Base-by-base conservation (phyloP, 2,329 filamentous ascomycete species). In the Phaeomoniella chlamydospora region DNA sequence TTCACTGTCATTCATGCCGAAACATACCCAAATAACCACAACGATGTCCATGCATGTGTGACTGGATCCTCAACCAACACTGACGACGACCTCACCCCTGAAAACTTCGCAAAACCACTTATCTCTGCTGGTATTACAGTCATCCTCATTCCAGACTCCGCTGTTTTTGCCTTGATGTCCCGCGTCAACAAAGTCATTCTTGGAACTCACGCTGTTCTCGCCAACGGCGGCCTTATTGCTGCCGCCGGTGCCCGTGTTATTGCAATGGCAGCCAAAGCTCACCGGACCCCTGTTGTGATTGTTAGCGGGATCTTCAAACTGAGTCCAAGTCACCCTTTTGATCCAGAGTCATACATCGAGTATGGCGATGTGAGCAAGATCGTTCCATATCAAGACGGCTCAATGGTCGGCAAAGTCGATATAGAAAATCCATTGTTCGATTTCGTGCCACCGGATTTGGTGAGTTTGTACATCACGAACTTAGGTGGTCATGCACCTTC, bases 151-250 rank as follows among this genome's bases (percentile, higher is more conserved):
- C 77, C 84, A 31, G 87, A 93, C 56, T 80, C 77, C 5, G 82
- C 85, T 6, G 72, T 93, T 37, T 92, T 87, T 62, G 86, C 87
- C 1, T 82, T 96, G 49, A 96, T 98, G 83, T 82, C 87, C 5
- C 77, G 81, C 41, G 84, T 94, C 48, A 92, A 88, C 67, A 94
- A 94, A 62, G 88, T 98, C 41, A 82, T 98, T 34, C 67, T 98
- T 4, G 80, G 82, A 10, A 88, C 88, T 4, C 80, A 87, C 50
- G 80, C 82, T 3, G 83, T 98, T 17, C 75, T 92, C 32, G 83
- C 84, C 34, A 90, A 93, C 49, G 90, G 90, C 35, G 82, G 82
- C 4, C 72, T 94, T 16, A 70, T 96, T 17, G 81, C 85, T 13
- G 80, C 86, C 29, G 77, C 81, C 4, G 90, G 90, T n/a, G 81